Evolutionary conservation across 2,329 filamentous ascomycete genomes (phyloP), one percentile per base, ranked within the genome.

Genomic region (Allantophomopsis cytisporea): DNA sequence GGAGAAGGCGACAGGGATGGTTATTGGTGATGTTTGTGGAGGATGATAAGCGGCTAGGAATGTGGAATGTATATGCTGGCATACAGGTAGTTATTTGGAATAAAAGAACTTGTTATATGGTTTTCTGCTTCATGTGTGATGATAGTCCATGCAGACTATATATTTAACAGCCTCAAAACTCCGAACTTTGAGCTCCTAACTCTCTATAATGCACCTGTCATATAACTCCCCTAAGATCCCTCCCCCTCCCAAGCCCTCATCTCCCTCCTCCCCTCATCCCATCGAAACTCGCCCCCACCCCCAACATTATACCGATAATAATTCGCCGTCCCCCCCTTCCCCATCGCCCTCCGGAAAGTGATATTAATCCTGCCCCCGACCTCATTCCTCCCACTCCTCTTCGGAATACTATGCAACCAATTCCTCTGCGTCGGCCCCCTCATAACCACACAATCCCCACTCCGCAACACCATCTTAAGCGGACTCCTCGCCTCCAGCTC

Each of bases 241-340:
- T 20, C 18, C 18, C 18, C 31, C 15, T 52, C 51, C 50, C 49
- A 55, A 12, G 48, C 33, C 37, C 44, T 51, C 50, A 56, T 55
- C 38, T 76, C 71, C 44, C 67, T 60, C 43, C 56, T 62, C 36
- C 45, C 55, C 14, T 62, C 63, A 54, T 83, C 66, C 83, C 83
- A 88, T 50, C 66, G 69, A 55, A 76, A 80, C n/a, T 80, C 71
- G 1, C 63, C 66, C 1, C 83, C 83, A 31, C 58, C 68, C 1
- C 83, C 83, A 38, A 88, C 80, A 59, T 89, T 89, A 59, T 89
- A 89, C 52, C 76, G 73, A 57, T 89, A 87, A 56, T 89, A 88
- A 57, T 89, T 89, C 50, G 85, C 78, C 20, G 82, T 88, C 1
- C 82, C 83, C 3, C 64, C 80, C 47, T 71, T 80, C 16, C 82